phyloP scores from a whole-genome alignment of 139 green algal species.

The Volvox reticuliferus region DNA sequence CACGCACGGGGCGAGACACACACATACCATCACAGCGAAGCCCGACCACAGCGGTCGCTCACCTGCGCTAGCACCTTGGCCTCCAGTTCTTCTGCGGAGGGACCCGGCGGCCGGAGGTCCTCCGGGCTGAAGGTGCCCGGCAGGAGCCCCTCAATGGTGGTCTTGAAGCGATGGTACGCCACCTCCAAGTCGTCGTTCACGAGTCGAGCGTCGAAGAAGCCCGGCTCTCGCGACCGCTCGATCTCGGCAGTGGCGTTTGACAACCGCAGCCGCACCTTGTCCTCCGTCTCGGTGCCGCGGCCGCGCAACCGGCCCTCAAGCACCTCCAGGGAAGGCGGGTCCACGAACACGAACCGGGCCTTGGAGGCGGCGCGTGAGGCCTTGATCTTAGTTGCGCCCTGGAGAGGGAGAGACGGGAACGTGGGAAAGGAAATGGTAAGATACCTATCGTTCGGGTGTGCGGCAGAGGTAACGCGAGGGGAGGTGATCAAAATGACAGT shows the following conservation, averaged over 20 bases:
- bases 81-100: neutral
- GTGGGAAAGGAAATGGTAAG: no score
- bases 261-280: constrained; percentile 81
- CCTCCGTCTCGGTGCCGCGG: constrained; percentile 85
- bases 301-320: constrained; percentile 81
- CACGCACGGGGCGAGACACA: neutral
- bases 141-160: constrained; percentile 45
- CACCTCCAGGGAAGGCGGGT: constrained; percentile 80
- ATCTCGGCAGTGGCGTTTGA: constrained; percentile 76
- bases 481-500: neutral
- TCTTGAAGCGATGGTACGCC: constrained; percentile 60
- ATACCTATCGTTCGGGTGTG: no score
- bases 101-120: constrained; percentile 6
- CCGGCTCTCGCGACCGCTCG: constrained; percentile 62
- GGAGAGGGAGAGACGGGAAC: neutral
- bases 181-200: constrained; percentile 82
- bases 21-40: neutral
- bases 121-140: constrained; percentile 27
- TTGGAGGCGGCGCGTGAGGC: constrained; percentile 49
- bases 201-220: constrained; percentile 82
- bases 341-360: constrained; percentile 87
- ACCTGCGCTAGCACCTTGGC: neutral
- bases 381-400: constrained; percentile 70
- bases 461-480: neutral
- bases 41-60: neutral